Percentiles rank a stretch among this genome's conserved stretches.
Conservation (phyloP, 139 green algal species). For the Picochlorum sp. region DNA sequence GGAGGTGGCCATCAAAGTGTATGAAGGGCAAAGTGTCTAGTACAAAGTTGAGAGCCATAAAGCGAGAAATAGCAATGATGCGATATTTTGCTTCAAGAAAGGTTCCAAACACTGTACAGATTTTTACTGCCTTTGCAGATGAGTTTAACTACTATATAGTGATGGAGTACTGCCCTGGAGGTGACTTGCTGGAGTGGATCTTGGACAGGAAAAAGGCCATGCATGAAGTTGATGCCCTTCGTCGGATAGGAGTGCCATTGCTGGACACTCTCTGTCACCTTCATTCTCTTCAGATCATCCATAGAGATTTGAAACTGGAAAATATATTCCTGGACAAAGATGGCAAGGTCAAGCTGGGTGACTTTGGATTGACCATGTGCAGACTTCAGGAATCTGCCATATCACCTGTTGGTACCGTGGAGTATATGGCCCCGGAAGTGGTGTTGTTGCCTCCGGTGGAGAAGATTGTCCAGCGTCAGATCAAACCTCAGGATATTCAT, state of each 20-base stretch:
- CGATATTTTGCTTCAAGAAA: conserved; percentile 50
- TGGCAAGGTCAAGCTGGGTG: conserved; percentile 43
- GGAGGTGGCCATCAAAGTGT: conserved; percentile 48
- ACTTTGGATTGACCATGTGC: conserved; percentile 64
- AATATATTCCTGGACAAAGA: conserved; percentile 59
- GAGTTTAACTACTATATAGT: conserved; percentile 53
- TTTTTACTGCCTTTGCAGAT: conserved; percentile 55
- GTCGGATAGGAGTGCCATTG: conserved; percentile 40
- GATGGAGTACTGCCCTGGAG: conserved; percentile 59
- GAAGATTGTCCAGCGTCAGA: conserved; percentile 31
- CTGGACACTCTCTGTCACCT: conserved; percentile 40
- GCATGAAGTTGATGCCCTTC: conserved; percentile 36
- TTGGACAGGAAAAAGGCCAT: conserved; percentile 49
- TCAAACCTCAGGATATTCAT: conserved; percentile 35
- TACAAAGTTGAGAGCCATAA: conserved; percentile 52
- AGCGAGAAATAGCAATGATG: conserved; percentile 64
- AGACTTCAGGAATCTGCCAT: conserved; percentile 56
- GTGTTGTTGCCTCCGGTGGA: conserved; percentile 50
- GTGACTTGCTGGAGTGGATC: conserved; percentile 59
- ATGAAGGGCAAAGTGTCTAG: conserved; percentile 34
- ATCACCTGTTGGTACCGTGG: conserved; percentile 62
- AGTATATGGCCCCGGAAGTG: conserved; percentile 73
- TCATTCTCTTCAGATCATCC: conserved; percentile 53
- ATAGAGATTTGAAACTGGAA: conserved; percentile 73
- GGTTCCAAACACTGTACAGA: conserved; percentile 41